A percentile compares a stretch with the other conserved stretches of the same genome.
Evolutionary conservation across 306 rosid genomes (phyloP).

Genomic region (Phaseolus lunatus): DNA sequence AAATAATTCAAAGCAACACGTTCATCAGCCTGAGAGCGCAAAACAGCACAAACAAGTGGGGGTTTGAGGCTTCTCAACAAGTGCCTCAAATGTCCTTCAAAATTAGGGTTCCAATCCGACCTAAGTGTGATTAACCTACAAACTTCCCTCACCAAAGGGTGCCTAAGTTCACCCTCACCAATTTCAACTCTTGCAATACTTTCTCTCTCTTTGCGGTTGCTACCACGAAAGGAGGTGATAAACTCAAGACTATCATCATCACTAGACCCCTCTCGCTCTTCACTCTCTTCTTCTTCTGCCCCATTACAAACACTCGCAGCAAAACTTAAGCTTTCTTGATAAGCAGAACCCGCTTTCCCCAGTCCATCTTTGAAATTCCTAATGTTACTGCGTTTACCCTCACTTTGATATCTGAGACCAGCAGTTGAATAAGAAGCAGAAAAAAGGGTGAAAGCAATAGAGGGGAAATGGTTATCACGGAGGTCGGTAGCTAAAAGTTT

Average conservation of each 20-base stretch:
- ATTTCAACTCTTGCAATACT: conserved; percentile 57
- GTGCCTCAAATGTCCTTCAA: conserved; percentile 71
- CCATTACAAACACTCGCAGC: conserved; percentile 43
- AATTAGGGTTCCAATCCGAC: conserved; percentile 73
- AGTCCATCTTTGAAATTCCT: conserved; percentile 39
- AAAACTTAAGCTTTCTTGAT: conserved; percentile 44
- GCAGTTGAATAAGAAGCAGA: conserved; percentile 43
- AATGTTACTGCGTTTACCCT: conserved; percentile 34
- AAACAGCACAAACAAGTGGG: conserved; percentile 78
- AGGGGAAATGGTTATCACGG: conserved; percentile 34
- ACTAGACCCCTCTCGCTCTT: conserved; percentile 39
- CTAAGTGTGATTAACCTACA: conserved; percentile 71
- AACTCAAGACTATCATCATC: conserved; percentile 54
- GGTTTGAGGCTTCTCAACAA: conserved; percentile 81
- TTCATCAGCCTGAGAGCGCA: conserved; percentile 76
- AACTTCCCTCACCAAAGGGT: conserved; percentile 76
- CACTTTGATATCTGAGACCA: conserved; percentile 36
- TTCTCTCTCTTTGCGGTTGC: conserved; percentile 28
- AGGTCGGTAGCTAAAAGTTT: conserved; percentile 44
- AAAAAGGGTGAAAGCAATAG: conserved; percentile 27
- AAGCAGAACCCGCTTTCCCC: conserved; percentile 49
- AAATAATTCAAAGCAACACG: conserved; percentile 78
- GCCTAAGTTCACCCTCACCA: conserved; percentile 65
- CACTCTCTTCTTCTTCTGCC: conserved; percentile 45
- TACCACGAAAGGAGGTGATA: conserved; percentile 44